Conservation (phyloP, 371 early-diverging fungal genomes). For the Paraphysoderma sedebokerense region DNA sequence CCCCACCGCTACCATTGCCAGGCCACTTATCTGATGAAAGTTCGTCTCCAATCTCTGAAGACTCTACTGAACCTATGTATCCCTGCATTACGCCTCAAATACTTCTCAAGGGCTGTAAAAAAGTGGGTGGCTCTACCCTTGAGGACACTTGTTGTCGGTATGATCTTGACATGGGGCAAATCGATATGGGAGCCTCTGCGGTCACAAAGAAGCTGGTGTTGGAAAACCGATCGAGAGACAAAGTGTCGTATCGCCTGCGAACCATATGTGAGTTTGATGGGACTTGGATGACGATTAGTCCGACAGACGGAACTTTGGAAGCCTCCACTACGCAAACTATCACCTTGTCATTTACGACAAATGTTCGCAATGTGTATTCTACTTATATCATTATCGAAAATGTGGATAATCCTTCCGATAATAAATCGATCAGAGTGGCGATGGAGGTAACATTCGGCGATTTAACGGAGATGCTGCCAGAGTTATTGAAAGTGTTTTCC, state of each 20-base stretch:
- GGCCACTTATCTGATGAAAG: too few relatives aligned
- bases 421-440: slow-evolving; percentile 37
- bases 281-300: slow-evolving; percentile 39
- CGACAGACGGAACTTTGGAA: slow-evolving; percentile 42
- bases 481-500: too few relatives aligned
- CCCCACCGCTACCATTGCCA: too few relatives aligned
- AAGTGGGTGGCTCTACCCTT: too few relatives aligned
- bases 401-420: slow-evolving; percentile 42
- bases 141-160: slow-evolving; percentile 31
- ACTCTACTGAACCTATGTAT: not conserved
- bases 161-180: slow-evolving; percentile 55
- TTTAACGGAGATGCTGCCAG: too few relatives aligned
- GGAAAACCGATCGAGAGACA: slow-evolving; percentile 25
- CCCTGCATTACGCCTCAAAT: not conserved
- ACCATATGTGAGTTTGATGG: slow-evolving; percentile 26
- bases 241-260: slow-evolving; percentile 34
- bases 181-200: slow-evolving; percentile 30
- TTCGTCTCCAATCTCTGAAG: too few relatives aligned
- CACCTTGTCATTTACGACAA: slow-evolving; percentile 28
- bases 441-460: too few relatives aligned
- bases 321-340: slow-evolving; percentile 21
- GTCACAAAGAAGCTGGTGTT: slow-evolving; percentile 34
- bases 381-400: slow-evolving; percentile 49
- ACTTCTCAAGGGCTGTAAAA: slow-evolving; percentile 7
- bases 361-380: slow-evolving; percentile 33